Base-by-base conservation (phyloP, 2,329 filamentous ascomycete species). In the Albifimbria verrucaria region DNA sequence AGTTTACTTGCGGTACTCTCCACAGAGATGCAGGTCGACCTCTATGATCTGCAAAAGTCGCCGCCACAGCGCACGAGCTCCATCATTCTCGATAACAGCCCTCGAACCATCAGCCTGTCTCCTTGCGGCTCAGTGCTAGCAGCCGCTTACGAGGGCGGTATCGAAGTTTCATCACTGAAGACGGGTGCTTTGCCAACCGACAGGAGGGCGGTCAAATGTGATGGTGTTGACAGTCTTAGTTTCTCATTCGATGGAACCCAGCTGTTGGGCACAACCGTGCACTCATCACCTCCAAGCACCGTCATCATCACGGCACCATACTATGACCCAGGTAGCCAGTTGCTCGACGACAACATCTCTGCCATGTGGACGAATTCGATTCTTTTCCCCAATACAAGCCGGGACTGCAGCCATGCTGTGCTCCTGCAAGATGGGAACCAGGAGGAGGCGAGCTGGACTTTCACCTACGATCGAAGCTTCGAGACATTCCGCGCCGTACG, bases 311-410 rank as follows among this genome's bases (percentile, higher is more conserved):
- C 88, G 0, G 89, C 89, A 1, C 89, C 90, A 1, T 92, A 92
- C 63, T 91, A 90, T 66, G 86, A 89, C 42, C 88, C 85, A 0
- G 86, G 86, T 32, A 83, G 82, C 58, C 78, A 84, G 48, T 77
- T 87, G 57, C 79, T 76, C 12, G 85, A 87, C 54, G 83, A 89
- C 53, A 81, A 85, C 56, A 79, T 91, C 56, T 88, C 86, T 65
- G 82, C 86, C 22, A 80, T 93, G 64, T 94, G 90, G 90, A 93
- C 90, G 7, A 91, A 89, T 1, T 92, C 91, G 28, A 92, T 94
- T 45, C 73, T 94, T 3, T 93, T 93, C 52, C 89, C 90, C 3
- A 90, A 92, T 60, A 87, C 85, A n/a, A 90, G 86, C 59, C 82
- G 85, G 48, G 87, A 90, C 59, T 92, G 88, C 64, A 91, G 87